Percentiles rank a stretch among this genome's conserved stretches.
Conservation (phyloP, 441 rosid genomes). For the Cnidoscolus chayamansa region DNA sequence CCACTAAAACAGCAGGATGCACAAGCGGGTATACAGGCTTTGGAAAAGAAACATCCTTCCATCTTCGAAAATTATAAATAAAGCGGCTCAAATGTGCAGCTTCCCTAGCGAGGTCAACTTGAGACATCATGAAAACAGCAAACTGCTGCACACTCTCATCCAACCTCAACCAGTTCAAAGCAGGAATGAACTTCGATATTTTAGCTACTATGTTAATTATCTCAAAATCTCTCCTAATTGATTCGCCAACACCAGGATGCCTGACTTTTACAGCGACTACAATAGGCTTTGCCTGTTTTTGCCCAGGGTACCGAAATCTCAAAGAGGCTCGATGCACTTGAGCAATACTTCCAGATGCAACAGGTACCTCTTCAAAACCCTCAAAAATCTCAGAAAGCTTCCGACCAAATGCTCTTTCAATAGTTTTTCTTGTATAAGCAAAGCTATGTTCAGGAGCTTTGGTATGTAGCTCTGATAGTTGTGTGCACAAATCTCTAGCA, state of each 20-base stretch:
- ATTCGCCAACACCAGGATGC: slow-evolving; percentile 96
- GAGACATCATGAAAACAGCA: slow-evolving; percentile 95
- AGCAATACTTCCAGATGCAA: slow-evolving; percentile 98
- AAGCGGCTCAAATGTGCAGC: slow-evolving; percentile 96
- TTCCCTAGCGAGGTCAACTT: slow-evolving; percentile 98
- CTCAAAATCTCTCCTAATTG: slow-evolving; percentile 86
- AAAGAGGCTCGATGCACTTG: slow-evolving; percentile 93
- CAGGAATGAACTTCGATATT: slow-evolving; percentile 62
- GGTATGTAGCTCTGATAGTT: slow-evolving; percentile 86
- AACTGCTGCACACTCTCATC: slow-evolving; percentile 98
- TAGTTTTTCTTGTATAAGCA: slow-evolving; percentile 68
- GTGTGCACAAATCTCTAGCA: slow-evolving; percentile 75
- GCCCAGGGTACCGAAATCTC: slow-evolving; percentile 76
- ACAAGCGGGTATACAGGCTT: slow-evolving; percentile 96
- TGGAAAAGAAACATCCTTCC: slow-evolving; percentile 97
- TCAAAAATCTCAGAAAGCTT: slow-evolving; percentile 80
- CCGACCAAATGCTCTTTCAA: slow-evolving; percentile 90
- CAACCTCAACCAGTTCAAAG: slow-evolving; percentile 84
- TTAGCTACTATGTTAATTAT: slow-evolving; percentile 75
- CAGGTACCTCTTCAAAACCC: slow-evolving; percentile 80
- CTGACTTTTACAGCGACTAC: slow-evolving; percentile 96
- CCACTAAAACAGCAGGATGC: slow-evolving; percentile 97
- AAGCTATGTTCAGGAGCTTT: slow-evolving; percentile 89
- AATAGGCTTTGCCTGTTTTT: slow-evolving; percentile 52
- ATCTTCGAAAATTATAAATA: slow-evolving; percentile 80